Evolutionary conservation across 768 basidiomycete genomes (phyloP), one percentile per base, ranked within the genome.

Genomic region (Lactarius psammicola): DNA sequence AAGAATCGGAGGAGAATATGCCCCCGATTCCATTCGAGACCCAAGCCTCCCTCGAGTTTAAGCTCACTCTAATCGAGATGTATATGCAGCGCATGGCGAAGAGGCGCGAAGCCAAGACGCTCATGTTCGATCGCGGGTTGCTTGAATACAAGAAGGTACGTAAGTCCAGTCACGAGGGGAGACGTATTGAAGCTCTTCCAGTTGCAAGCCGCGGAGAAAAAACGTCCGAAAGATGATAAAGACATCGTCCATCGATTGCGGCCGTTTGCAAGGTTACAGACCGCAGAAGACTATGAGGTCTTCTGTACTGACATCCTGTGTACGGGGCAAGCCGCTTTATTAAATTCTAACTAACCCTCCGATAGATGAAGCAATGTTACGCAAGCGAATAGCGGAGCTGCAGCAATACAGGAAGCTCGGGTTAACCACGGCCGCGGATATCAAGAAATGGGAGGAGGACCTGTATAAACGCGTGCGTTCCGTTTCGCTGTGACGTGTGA

Each of bases 151-250:
- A 95, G 77, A 94, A 95, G 87, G 95, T 94, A 66, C 59, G 82
- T 71, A 38, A 55, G 26, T 23, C 26, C 34, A 49, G 59, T 58
- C 57, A 38, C 17, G 38, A 34, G 49, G 34, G 51, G 36, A 59
- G 59, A 8, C n/a, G 54, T 64, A 66, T 69, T 62, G 67, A 70
- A 40, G 69, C 60, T 53, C 58, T 36, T 58, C 42, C 66, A 97
- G 96, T 90, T 94, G 80, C 88, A 91, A 82, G 91, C 92, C 11
- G 83, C 84, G 3, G 96, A 99, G 70, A 91, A 95, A 79, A 98
- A 97, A 74, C 82, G 94, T 20, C 84, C 85, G 9, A 88, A 90
- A 71, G 96, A 98, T 68, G 95, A 98, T 72, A 86, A 90, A 69
- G 97, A 98, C 68, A 88, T 98, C 62, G 76, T 94, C 28, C 87